These are phyloP conservation scores for Colletotrichum camelliae DNA, from an alignment of 2,329 filamentous ascomycete species.

Conservation along the genomic window DNA sequence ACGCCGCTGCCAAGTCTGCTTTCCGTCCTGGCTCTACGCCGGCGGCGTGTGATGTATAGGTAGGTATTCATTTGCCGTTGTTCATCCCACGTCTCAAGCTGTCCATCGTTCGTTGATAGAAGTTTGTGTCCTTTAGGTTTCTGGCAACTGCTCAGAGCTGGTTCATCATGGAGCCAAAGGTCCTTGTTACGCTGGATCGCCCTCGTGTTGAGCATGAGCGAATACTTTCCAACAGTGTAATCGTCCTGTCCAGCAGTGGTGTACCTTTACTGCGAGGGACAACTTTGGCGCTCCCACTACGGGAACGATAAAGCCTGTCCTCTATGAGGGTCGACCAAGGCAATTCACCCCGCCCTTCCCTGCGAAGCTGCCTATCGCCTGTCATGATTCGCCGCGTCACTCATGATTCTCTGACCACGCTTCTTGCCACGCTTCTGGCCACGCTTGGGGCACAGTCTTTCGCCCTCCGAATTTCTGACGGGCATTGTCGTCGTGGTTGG, in stretches of 20 bases:
- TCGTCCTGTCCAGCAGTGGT: not conserved
- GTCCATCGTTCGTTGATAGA: not conserved
- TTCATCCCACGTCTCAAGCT: not conserved
- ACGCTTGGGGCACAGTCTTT: not conserved
- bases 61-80: not conserved
- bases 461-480: not conserved
- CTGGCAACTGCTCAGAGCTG: not conserved
- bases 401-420: not conserved
- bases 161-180: not conserved
- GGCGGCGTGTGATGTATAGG: not conserved
- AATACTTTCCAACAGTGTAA: not conserved
- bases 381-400: not conserved
- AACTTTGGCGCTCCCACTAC: not conserved
- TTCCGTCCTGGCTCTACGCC: not conserved
- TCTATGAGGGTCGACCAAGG: not conserved
- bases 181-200: not conserved
- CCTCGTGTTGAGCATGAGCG: not conserved
- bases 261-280: not conserved
- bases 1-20: not conserved
- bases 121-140: not conserved
- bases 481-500: not conserved
- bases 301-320: not conserved
- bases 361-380: not conserved
- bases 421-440: not conserved
- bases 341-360: not conserved